Conservation (phyloP, 2,329 filamentous ascomycete genomes). For the Nemania sp. region DNA sequence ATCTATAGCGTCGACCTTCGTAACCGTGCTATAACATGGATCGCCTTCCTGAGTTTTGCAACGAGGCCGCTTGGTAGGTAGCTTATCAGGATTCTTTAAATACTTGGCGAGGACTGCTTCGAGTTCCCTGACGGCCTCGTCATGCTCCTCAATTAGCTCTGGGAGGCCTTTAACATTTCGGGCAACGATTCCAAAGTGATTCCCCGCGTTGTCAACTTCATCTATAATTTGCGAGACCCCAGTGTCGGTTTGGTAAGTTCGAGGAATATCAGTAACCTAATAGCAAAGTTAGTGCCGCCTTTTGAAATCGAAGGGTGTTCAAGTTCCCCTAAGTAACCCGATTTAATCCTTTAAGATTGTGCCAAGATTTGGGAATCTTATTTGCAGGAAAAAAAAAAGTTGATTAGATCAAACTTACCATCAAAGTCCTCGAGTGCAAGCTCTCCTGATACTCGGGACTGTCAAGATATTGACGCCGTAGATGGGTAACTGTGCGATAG, state of each 20-base stretch:
- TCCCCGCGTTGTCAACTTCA: constrained; percentile 55
- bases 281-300: constrained; percentile 46
- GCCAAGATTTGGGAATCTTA: not conserved
- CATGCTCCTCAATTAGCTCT: constrained; percentile 83
- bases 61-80: constrained; percentile 79
- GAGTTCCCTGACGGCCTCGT: constrained; percentile 79
- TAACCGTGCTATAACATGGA: constrained; percentile 68
- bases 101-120: constrained; percentile 88
- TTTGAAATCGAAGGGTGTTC: not conserved
- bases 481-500: constrained; percentile 75
- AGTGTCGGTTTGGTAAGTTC: constrained; percentile 80
- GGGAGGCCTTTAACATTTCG: constrained; percentile 92
- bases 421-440: constrained; percentile 77
- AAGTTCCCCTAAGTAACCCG: not conserved
- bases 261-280: constrained; percentile 85
- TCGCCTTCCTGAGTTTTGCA: constrained; percentile 85
- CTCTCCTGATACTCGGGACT: constrained; percentile 87
- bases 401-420: constrained; percentile 57
- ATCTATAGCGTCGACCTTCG: constrained; percentile 91
- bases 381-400: not conserved
- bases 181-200: constrained; percentile 70
- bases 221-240: constrained; percentile 72
- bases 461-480: constrained; percentile 83
- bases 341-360: not conserved
- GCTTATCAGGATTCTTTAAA: constrained; percentile 81